Conservation (phyloP, 441 rosid species). For the Populus trichocarpa region DNA sequence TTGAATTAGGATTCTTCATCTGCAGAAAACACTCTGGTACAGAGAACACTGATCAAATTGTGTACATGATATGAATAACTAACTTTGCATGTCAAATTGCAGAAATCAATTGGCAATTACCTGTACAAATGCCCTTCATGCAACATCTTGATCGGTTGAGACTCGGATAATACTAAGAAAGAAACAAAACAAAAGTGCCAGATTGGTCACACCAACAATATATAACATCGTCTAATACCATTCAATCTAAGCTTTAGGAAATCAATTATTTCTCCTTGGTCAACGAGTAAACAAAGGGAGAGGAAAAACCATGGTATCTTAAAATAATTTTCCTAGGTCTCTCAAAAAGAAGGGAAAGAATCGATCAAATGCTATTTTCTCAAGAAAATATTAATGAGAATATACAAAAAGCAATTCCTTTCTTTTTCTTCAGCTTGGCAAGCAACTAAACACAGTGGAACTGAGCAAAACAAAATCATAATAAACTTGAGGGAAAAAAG, state of each 20-base stretch:
- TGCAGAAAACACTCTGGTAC: constrained; percentile 93
- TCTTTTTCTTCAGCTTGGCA: neutral
- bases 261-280: neutral
- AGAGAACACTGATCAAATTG: constrained; percentile 27
- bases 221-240: neutral
- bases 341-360: neutral
- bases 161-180: constrained; percentile 84
- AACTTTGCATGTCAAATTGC: constrained; percentile 9
- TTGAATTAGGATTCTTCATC: constrained; percentile 96
- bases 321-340: neutral
- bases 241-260: neutral
- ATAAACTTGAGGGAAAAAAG: neutral
- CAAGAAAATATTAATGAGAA: neutral
- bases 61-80: neutral
- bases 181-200: constrained; percentile 14
- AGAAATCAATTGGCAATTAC: constrained; percentile 29
- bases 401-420: neutral
- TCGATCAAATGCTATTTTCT: neutral
- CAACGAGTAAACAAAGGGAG: neutral
- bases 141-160: constrained; percentile 97
- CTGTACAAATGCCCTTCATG: constrained; percentile 97
- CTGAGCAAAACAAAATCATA: neutral
- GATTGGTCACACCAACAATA: neutral
- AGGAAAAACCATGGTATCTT: neutral
- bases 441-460: neutral